These are phyloP conservation scores for Solanum habrochaites DNA, from an alignment of 257 asterid genomes.

Conservation along the genomic window DNA sequence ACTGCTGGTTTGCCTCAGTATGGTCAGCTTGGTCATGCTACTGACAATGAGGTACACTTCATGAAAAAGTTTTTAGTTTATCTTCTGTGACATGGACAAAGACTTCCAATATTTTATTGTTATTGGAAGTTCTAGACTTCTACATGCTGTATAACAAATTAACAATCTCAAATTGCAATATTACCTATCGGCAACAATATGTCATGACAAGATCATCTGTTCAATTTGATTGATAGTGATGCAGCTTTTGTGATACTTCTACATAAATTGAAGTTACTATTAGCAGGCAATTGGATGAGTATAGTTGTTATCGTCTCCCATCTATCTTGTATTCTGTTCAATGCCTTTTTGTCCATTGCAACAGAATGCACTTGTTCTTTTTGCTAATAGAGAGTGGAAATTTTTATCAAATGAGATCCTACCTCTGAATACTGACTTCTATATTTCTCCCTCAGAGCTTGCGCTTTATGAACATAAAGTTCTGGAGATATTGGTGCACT, in stretches of 20 bases:
- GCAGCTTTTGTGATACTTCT: neutral
- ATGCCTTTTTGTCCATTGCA: neutral
- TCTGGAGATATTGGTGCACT: neutral
- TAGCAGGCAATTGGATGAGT: neutral
- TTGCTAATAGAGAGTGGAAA: neutral
- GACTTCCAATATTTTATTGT: neutral
- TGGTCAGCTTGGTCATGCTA: constrained; percentile 96
- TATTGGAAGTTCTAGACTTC: neutral
- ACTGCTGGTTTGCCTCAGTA: constrained; percentile 98
- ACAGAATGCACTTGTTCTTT: neutral
- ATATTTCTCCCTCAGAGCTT: neutral
- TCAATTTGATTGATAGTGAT: neutral
- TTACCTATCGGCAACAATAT: neutral
- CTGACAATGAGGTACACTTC: constrained; percentile 76
- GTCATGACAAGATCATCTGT: neutral
- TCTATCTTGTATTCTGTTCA: neutral
- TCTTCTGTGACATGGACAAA: neutral
- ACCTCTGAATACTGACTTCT: neutral
- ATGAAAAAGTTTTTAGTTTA: neutral
- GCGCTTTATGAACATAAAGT: neutral
- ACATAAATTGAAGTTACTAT: neutral
- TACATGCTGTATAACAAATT: neutral
- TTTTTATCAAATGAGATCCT: neutral
- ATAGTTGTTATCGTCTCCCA: neutral
- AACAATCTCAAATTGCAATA: neutral